Conservation (phyloP, 495 filamentous ascomycete species). For the Aspergillus asperescens region DNA sequence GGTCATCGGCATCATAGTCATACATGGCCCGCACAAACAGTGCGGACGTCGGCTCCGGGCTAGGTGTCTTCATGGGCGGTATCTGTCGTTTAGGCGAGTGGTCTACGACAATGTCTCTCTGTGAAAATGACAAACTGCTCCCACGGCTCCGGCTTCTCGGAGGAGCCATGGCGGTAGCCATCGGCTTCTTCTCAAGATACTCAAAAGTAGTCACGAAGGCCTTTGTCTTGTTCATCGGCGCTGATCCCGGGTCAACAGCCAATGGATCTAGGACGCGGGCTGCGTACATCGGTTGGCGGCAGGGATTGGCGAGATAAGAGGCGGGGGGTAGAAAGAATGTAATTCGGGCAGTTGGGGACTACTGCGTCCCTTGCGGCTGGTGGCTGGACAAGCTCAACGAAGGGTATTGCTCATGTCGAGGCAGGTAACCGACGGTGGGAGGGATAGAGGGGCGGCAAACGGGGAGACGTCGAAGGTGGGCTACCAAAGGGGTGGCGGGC, state of each 20-base stretch:
- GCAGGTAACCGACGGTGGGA: constrained; percentile 12
- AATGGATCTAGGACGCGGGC: constrained; percentile 31
- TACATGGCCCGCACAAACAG: constrained; percentile 95
- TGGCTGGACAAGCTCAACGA: constrained; percentile 20
- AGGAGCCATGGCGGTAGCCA: constrained; percentile 30
- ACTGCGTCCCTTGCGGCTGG: constrained; percentile 18
- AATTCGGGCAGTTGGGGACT: not conserved
- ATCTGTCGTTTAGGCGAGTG: constrained; percentile 26
- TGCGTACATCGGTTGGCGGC: constrained; percentile 33
- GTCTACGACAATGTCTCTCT: constrained; percentile 22
- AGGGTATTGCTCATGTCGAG: constrained; percentile 23
- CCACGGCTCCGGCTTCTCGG: constrained; percentile 31
- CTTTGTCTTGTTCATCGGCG: constrained; percentile 31
- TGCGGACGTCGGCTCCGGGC: constrained; percentile 62
- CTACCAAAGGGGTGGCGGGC: not conserved
- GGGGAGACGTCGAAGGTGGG: constrained; percentile 1
- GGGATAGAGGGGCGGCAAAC: constrained; percentile 8
- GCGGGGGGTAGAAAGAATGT: not conserved
- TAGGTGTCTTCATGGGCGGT: constrained; percentile 45
- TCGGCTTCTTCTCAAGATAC: constrained; percentile 30
- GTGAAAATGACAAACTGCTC: constrained; percentile 26
- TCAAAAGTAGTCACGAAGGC: constrained; percentile 44
- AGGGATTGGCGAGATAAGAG: constrained; percentile 12
- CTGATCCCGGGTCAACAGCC: constrained; percentile 31
- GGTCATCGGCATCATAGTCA: constrained; percentile 95